Percentiles rank a stretch among this genome's conserved stretches.
Evolutionary conservation across 306 rosid species (phyloP).

Genomic region (Hippophae tibetana): DNA sequence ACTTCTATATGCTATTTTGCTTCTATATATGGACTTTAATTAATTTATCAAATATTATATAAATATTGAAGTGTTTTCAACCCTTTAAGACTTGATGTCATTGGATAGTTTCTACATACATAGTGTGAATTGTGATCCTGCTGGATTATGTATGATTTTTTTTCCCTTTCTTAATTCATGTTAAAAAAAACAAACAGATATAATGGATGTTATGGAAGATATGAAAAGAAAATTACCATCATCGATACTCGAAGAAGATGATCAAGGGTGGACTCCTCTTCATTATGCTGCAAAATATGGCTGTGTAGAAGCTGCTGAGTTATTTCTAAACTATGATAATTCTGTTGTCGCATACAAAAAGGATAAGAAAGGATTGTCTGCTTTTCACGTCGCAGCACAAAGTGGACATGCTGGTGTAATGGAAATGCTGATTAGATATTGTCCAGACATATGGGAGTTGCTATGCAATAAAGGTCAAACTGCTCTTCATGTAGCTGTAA

Average conservation of each 20-base stretch:
- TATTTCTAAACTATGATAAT: conserved; percentile 1
- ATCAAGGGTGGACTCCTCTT: conserved; percentile 9
- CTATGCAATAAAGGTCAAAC: conserved; percentile 5
- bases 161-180: no score
- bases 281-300: conserved; percentile 14
- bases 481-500: conserved; percentile 14
- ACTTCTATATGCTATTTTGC: no score
- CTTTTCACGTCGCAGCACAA: conserved; percentile 13
- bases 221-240: conserved; percentile 11
- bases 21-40: no score
- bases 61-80: no score
- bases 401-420: conserved; percentile 4
- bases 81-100: no score
- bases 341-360: conserved; percentile 4
- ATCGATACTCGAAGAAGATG: not conserved
- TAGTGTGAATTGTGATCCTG: no score
- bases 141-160: no score
- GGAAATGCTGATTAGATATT: not conserved
- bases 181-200: no score
- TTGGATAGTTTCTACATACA: no score
- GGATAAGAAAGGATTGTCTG: conserved; percentile 11
- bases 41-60: no score
- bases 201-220: conserved; percentile 1
- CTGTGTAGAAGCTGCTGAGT: not conserved
- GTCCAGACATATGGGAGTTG: conserved; percentile 15